phyloP scores from a whole-genome alignment of 1,139 yeast genomes.

The Debaryomycetaceae sp. region DNA sequence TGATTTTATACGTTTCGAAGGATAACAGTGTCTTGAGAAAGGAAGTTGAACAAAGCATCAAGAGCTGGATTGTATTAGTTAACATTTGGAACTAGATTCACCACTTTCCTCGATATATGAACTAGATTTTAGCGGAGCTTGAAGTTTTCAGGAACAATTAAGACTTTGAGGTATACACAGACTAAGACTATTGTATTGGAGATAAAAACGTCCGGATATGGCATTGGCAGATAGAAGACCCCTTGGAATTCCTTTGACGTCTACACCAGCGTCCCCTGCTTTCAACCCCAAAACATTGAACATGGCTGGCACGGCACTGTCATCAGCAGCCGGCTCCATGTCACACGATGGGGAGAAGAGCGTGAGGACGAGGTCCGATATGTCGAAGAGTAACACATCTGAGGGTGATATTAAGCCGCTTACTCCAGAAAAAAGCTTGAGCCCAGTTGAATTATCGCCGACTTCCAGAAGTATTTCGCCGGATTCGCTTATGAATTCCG shows the following conservation, averaged over 20 bases:
- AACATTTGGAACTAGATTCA: background rate
- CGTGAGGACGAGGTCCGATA: constrained; percentile 9
- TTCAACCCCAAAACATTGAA: constrained; percentile 43
- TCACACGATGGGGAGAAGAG: constrained; percentile 2
- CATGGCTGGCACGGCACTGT: constrained; percentile 7
- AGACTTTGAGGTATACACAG: background rate
- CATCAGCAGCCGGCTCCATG: constrained; percentile 6
- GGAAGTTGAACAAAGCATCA: background rate
- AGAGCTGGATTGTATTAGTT: background rate
- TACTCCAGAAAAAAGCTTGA: constrained; percentile 22
- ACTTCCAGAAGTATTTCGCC: constrained; percentile 45
- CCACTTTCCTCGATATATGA: background rate
- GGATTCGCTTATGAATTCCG: constrained; percentile 38
- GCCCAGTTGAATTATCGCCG: constrained; percentile 31
- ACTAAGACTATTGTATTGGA: background rate
- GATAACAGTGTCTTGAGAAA: background rate
- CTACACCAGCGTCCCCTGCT: constrained; percentile 44
- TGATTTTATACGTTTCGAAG: background rate
- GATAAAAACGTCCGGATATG: constrained; percentile 24
- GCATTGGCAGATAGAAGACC: constrained; percentile 62
- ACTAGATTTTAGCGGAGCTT: background rate
- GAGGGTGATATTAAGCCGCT: constrained; percentile 15
- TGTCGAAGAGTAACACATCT: constrained; percentile 11
- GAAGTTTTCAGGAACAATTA: background rate
- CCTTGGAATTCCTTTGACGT: constrained; percentile 39